Base-by-base conservation (phyloP, 2,329 filamentous ascomycete genomes). In the Juglanconis oblonga region DNA sequence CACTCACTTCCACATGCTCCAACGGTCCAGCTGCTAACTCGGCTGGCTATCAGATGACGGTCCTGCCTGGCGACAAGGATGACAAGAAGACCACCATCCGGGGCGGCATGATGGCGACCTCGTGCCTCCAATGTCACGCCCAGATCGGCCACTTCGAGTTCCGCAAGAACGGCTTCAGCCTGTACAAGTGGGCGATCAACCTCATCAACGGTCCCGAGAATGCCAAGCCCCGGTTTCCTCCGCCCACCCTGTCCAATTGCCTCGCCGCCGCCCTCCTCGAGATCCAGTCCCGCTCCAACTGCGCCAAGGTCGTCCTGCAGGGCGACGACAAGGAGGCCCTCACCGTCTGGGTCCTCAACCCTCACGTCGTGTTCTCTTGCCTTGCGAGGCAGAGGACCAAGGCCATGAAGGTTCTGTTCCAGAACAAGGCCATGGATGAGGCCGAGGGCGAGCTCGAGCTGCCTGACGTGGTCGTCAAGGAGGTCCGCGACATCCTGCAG, bases 171-270 rank as follows among this genome's bases (percentile, higher is more conserved):
- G 81, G 82, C 1, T 71, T 81, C 42, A 79, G 77, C 0, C 67
- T 87, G 35, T 84, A 83, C 70, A 86, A 87, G 72, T 86, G 84
- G 84, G 77, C 80, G 63, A 70, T 85, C 42, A 68, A 69, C n/a
- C 77, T 80, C 62, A 67, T 65, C n/a, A 64, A 74, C 61, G 74
- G 71, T 14, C 33, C 63, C 45, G 63, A 59, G 4, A 48, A 64
- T 32, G 61, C 64, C 44, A 57, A 57, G 8, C n/a, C 14, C 11
- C 14, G n/a, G 2, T 35, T 29, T 4, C 38, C 7, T 31, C 64
- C 62, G 4, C 82, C 79, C 5, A 78, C 66, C 47, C 74, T 79
- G 36, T 67, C 75, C 0, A 78, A 84, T 53, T 86, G 83, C 61
- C 74, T 86, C 3, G 78, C 81, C 4, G 78, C 81, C 0, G 81